Percentiles rank a stretch among this genome's conserved stretches.
These are phyloP conservation scores for Mucor mucedo DNA, from an alignment of 371 early-diverging fungal genomes.

Conservation along the genomic window DNA sequence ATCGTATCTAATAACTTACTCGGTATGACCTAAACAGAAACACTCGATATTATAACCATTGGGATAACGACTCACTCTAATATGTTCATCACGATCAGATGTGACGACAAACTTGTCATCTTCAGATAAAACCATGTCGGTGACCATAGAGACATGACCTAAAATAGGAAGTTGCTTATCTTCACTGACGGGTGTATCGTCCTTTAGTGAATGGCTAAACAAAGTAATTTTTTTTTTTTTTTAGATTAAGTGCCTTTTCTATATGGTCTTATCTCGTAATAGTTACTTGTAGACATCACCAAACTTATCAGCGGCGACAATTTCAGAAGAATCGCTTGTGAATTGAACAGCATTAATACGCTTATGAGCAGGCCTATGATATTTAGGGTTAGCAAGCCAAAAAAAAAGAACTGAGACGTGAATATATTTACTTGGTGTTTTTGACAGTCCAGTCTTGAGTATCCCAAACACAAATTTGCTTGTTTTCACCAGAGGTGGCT, in stretches of 20 bases:
- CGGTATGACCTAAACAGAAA: conserved; percentile 92
- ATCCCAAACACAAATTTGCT: conserved; percentile 71
- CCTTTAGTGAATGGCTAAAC: conserved; percentile 43
- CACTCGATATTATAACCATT: conserved; percentile 86
- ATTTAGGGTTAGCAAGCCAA: not conserved
- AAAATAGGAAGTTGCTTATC: conserved; percentile 68
- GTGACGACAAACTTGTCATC: conserved; percentile 79
- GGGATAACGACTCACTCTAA: conserved; percentile 89
- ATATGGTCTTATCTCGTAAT: no score
- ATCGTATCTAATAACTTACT: conserved; percentile 53
- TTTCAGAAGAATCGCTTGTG: conserved; percentile 54
- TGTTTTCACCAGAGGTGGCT: conserved; percentile 76
- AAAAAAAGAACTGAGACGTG: not conserved
- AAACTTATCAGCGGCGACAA: conserved; percentile 93
- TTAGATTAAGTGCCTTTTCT: not conserved
- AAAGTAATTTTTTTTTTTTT: conserved; percentile 8
- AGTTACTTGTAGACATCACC: conserved; percentile 88
- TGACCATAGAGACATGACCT: conserved; percentile 95
- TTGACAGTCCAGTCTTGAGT: conserved; percentile 64
- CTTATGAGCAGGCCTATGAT: conserved; percentile 59
- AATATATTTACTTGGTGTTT: conserved; percentile 45
- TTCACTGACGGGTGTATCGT: conserved; percentile 28
- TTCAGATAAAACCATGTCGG: conserved; percentile 73
- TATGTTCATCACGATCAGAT: conserved; percentile 96
- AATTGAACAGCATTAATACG: conserved; percentile 76